Base-by-base conservation (phyloP, 2,329 filamentous ascomycete species). In the Ascochyta lentis region DNA sequence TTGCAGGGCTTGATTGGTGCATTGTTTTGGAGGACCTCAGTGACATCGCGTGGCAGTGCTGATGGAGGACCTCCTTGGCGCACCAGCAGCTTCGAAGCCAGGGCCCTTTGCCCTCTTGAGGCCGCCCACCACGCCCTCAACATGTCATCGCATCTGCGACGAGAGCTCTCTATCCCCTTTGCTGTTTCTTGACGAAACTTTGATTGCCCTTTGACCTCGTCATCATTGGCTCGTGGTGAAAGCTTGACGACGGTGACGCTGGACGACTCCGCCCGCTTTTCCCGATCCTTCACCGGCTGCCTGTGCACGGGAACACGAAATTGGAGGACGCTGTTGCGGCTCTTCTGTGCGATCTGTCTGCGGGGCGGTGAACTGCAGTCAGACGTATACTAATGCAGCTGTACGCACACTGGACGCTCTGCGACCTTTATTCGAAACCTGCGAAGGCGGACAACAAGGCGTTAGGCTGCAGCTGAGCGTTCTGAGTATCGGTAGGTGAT, bases 301-400 rank as follows among this genome's bases (percentile, higher is more conserved):
- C 48, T 39, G 54, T 41, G 49, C 48, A 49, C 49, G 29, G 22
- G 40, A 40, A 49, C 49, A 39, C 47, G 31, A 43, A 39, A 47
- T 22, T 41, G 26, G 47, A 51, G 42, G 48, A 35, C 48, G n/a
- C 12, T 16, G 37, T 48, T 56, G 47, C 47, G 53, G 53, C 42
- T 51, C 47, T 50, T 46, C 38, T 43, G 31, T 43, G 46, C 45
- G 10, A 49, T 41, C 37, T 57, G 19, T 48, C 29, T 35, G 34
- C 58, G 62, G 63, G 66, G 70, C 70, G 63, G 71, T 71, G 67
- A 67, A 63, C 59, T 56, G 62, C 58, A 41, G 49, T 40, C 52
- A 59, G 44, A 59, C 56, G 56, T 67, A 67, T 74, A 74, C 70
- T 74, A 72, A 71, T 73, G 69, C 68, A 65, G 63, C 59, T 58